Percentiles rank a stretch among this genome's conserved stretches.
These are phyloP conservation scores for Monosporascus sp. DNA, from an alignment of 2,329 filamentous ascomycete species.

Conservation along the genomic window DNA sequence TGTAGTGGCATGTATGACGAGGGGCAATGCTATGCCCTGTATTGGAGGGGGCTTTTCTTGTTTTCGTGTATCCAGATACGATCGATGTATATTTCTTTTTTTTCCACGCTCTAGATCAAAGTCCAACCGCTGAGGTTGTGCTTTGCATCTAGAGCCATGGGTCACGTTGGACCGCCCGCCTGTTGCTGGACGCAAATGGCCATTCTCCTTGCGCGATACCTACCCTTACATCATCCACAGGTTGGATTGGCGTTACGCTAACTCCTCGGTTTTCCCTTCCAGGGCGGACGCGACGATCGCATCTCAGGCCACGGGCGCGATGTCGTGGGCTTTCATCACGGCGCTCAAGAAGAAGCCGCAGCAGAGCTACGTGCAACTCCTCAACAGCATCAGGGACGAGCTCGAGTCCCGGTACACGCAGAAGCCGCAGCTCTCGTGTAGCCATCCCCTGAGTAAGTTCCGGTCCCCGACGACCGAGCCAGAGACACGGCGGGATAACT, in stretches of 20 bases:
- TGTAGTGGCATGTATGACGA: not conserved
- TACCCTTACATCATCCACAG: not conserved
- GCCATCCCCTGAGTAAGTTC: constrained; percentile 83
- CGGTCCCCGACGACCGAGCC: constrained; percentile 13
- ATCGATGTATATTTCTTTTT: constrained; percentile 14
- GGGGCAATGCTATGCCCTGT: not conserved
- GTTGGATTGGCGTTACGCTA: constrained; percentile 9
- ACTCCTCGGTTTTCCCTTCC: constrained; percentile 12
- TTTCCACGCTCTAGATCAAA: constrained; percentile 38
- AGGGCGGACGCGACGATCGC: constrained; percentile 88
- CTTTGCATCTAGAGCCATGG: constrained; percentile 41
- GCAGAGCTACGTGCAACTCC: constrained; percentile 91
- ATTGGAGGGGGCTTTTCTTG: not conserved
- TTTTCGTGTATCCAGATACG: not conserved
- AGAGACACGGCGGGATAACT: constrained; percentile 8
- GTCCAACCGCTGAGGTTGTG: constrained; percentile 28
- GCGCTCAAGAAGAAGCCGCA: constrained; percentile 88
- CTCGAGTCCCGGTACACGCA: constrained; percentile 82
- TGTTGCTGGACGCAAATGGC: not conserved
- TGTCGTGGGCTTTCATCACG: constrained; percentile 96
- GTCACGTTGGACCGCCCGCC: constrained; percentile 35
- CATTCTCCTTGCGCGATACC: not conserved
- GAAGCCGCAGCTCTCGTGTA: constrained; percentile 94
- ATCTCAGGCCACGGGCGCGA: constrained; percentile 88
- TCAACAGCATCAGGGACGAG: constrained; percentile 93